phyloP scores from a whole-genome alignment of 805 yeast genomes.

The Kluyveromyces aestuarii region DNA sequence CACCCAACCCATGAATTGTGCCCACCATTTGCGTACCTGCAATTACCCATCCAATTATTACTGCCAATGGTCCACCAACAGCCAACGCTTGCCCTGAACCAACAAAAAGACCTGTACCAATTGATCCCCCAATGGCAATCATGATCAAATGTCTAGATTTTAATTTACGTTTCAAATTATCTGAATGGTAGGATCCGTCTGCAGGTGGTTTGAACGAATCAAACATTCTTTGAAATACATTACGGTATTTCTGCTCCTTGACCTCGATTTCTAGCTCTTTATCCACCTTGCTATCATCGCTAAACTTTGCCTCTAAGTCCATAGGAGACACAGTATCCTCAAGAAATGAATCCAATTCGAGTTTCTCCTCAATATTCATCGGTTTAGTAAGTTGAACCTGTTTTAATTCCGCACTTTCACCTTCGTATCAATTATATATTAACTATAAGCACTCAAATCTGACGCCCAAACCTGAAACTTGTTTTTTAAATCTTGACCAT shows the following conservation, averaged over 20 bases:
- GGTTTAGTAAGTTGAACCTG: no score
- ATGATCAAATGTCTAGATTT: conserved; percentile 62
- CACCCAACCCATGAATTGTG: conserved; percentile 44
- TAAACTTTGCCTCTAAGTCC: conserved; percentile 1
- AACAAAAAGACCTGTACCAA: conserved; percentile 60
- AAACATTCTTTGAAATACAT: conserved; percentile 6
- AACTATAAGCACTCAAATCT: no score
- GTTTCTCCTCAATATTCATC: no score
- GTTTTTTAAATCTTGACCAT: no score
- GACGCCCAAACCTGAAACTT: no score
- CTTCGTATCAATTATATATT: no score
- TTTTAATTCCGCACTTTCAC: no score
- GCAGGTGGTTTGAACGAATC: conserved; percentile 14
- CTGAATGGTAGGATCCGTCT: conserved; percentile 10
- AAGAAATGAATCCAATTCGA: no score
- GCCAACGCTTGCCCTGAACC: conserved; percentile 44
- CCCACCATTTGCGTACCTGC: conserved; percentile 46
- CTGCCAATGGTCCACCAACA: conserved; percentile 43
- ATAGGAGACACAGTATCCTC: background rate
- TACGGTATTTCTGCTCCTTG: background rate
- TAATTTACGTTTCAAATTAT: conserved; percentile 32
- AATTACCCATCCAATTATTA: conserved; percentile 39
- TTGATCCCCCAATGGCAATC: conserved; percentile 74
- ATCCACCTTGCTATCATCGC: background rate
- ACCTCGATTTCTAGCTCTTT: background rate